phyloP scores from a whole-genome alignment of 1,284 basidiomycete genomes.

The Trichosporon sp. region DNA sequence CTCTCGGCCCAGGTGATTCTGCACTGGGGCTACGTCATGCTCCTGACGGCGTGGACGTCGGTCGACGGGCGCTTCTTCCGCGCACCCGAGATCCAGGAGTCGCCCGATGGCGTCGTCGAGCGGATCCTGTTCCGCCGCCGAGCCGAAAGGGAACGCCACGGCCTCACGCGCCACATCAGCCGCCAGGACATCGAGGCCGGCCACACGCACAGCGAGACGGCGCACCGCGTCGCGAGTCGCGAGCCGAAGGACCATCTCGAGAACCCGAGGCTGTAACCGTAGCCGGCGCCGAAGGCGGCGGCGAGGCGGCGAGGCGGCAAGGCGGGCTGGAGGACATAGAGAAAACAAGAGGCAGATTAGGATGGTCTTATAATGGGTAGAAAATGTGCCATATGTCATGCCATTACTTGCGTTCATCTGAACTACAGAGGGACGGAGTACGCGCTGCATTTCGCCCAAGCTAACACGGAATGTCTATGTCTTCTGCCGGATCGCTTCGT shows the following conservation, averaged over 20 bases:
- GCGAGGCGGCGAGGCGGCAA: too few species aligned
- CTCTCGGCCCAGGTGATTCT: conserved; percentile 56
- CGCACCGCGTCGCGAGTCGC: background rate
- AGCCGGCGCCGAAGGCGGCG: too few species aligned
- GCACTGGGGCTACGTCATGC: conserved; percentile 58
- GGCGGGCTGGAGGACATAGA: too few species aligned
- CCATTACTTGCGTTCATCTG: too few species aligned
- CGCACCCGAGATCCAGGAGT: conserved; percentile 52
- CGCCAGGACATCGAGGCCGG: background rate
- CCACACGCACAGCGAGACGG: background rate
- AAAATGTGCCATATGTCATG: background rate
- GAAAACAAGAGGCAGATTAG: too few species aligned
- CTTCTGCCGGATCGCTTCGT: background rate
- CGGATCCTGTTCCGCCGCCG: conserved; percentile 39
- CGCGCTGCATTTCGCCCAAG: background rate
- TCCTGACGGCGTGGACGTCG: conserved; percentile 51
- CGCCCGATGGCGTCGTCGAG: conserved; percentile 53
- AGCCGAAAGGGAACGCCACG: conserved; percentile 33
- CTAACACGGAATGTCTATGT: background rate
- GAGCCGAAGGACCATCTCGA: background rate
- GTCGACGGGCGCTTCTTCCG: conserved; percentile 54
- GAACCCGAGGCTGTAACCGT: background rate
- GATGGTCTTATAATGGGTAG: too few species aligned
- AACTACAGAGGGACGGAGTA: too few species aligned
- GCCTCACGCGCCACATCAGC: background rate